Conservation (phyloP, 305 asterid species). For the Solanum hybrid region DNA sequence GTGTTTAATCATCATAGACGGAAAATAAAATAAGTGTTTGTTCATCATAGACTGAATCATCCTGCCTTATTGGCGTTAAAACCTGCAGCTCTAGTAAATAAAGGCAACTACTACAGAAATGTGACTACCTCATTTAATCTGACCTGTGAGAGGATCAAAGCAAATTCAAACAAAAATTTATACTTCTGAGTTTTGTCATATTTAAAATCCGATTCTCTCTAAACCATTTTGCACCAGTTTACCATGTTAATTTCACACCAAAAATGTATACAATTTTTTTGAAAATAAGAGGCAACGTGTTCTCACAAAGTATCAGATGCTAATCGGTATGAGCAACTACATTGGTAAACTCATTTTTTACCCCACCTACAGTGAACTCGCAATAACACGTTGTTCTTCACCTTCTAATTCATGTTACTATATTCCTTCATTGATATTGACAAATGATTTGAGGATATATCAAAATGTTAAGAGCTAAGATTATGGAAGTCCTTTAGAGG, state of each 20-base stretch:
- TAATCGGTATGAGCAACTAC: background rate
- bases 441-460: background rate
- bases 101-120: background rate
- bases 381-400: background rate
- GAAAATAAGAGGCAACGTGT: background rate
- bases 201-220: background rate
- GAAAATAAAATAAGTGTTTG: background rate
- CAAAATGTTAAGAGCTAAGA: background rate
- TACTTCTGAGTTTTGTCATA: background rate
- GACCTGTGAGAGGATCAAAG: background rate
- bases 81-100: background rate
- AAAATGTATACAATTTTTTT: background rate
- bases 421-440: background rate
- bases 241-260: background rate
- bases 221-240: background rate
- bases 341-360: background rate
- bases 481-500: background rate
- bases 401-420: background rate
- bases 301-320: background rate
- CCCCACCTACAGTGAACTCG: background rate
- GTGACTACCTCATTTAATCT: background rate
- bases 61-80: background rate
- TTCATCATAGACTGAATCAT: background rate
- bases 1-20: background rate
- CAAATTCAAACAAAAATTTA: background rate